phyloP scores from a whole-genome alignment of 352 stramenopile species.

The Globisporangium spinosum region DNA sequence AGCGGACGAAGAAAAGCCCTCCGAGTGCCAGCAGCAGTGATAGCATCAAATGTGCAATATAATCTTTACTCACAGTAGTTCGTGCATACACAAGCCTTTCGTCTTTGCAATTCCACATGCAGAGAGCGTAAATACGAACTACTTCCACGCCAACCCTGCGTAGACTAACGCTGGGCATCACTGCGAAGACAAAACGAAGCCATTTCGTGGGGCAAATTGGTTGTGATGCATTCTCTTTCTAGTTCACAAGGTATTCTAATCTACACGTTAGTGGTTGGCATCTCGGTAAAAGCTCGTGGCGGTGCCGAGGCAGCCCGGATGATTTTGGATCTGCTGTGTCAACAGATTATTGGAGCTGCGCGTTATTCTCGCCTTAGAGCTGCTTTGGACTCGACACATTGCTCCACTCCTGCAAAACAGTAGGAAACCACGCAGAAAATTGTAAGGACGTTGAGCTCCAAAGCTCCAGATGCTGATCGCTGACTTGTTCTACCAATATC shows the following conservation, averaged over 20 bases:
- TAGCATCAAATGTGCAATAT: not conserved
- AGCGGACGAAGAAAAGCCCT: constrained; percentile 14
- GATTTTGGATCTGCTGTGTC: not conserved
- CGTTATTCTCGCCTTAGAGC: no score
- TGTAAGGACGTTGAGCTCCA: not conserved
- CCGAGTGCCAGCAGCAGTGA: constrained; percentile 23
- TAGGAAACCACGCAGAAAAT: not conserved
- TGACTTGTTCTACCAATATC: not conserved
- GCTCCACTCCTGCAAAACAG: not conserved
- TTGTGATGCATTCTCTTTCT: not conserved
- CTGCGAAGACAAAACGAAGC: not conserved
- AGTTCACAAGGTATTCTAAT: not conserved
- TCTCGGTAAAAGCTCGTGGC: not conserved
- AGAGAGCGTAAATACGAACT: not conserved
- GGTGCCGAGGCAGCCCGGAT: not conserved
- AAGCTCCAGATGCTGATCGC: not conserved
- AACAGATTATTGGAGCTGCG: no score
- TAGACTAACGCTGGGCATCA: not conserved
- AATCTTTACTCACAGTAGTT: not conserved
- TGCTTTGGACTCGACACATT: not conserved
- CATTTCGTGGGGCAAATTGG: not conserved
- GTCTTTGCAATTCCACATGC: not conserved
- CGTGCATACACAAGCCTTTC: not conserved
- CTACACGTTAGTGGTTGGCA: not conserved
- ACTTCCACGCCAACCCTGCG: not conserved